Evolutionary conservation across 108 stramenopile genomes (phyloP), one percentile per base, ranked within the genome.

Genomic region (Asterionellopsis glacialis): DNA sequence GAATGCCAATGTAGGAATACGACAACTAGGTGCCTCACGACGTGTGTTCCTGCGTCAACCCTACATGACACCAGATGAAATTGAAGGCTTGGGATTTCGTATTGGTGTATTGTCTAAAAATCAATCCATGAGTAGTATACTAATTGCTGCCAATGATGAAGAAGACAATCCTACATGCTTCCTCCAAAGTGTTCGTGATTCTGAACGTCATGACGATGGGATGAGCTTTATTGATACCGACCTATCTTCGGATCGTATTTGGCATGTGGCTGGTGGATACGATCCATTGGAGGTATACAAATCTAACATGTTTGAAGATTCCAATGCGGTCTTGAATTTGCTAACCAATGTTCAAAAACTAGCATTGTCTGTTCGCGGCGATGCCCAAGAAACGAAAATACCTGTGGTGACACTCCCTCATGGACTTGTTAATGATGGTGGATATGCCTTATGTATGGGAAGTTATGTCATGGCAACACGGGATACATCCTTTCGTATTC

Each of bases 31-130:
- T 41, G 75, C 74, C 18, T 76, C 75, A 43, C 81, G 91, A 11
- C 84, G 84, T 21, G 82, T 88, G 28, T 87, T 85, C 67, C 43
- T 89, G n/a, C 61, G 85, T 11, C 54, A 88, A 38, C 71, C 91
- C 0, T 54, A 80, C 9, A 59, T 89, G 55, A 72, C 72, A 0
- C 67, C 80, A 3, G 53, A 49, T 14, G 86, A 89, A 66, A 68
- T 89, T 57, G 80, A 93, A 40, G 91, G 88, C 11, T 59, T 93
- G 61, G 79, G 88, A 11, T 78, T 84, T 64, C 81, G 88, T 11
- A 79, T 93, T 22, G 67, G 64, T 0, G 62, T 70, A 22, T 48
- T 93, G 52, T 64, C 82, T 27, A 81, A 72, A 24, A 90, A 85
- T 57, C 70, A 72, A 18, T 67, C 47, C 21, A 70, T 93, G 47